phyloP scores from a whole-genome alignment of 495 filamentous ascomycete species.

The Penicillium paxilli region DNA sequence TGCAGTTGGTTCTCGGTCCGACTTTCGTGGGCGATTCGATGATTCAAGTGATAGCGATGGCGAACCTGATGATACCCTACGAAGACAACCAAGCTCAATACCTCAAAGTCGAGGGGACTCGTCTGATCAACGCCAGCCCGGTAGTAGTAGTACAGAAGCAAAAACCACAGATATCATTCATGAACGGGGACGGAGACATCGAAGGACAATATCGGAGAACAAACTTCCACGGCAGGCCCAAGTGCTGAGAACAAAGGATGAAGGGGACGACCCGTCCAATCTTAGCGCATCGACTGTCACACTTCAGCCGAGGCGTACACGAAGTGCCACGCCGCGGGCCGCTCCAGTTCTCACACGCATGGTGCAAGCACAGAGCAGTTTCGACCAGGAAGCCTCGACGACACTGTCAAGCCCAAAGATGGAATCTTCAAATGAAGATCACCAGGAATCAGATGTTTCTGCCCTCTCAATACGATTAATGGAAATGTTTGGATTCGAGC shows the following conservation, averaged over 20 bases:
- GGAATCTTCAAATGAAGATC: slow-evolving; percentile 20
- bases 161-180: slow-evolving; percentile 10
- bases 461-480: slow-evolving; percentile 70
- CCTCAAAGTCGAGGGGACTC: slow-evolving; percentile 10
- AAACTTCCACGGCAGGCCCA: slow-evolving; percentile 60
- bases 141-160: neutral
- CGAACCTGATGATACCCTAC: slow-evolving; percentile 38
- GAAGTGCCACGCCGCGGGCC: slow-evolving; percentile 46
- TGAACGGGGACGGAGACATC: slow-evolving; percentile 46
- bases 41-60: slow-evolving; percentile 80
- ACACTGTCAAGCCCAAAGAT: slow-evolving; percentile 17
- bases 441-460: slow-evolving; percentile 25
- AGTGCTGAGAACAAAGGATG: slow-evolving; percentile 46
- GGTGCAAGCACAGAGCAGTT: slow-evolving; percentile 74
- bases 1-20: slow-evolving; percentile 77
- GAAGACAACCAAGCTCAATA: slow-evolving; percentile 7
- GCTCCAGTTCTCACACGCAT: slow-evolving; percentile 81
- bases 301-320: slow-evolving; percentile 27
- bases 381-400: slow-evolving; percentile 40
- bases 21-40: slow-evolving; percentile 80
- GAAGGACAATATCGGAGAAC: slow-evolving; percentile 60
- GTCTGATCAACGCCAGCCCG: slow-evolving; percentile 3
- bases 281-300: slow-evolving; percentile 17
- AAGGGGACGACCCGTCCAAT: slow-evolving; percentile 18
- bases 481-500: slow-evolving; percentile 87